Evolutionary conservation across 2,329 filamentous ascomycete species (phyloP).

Genomic region (Epichloe hybrida): DNA sequence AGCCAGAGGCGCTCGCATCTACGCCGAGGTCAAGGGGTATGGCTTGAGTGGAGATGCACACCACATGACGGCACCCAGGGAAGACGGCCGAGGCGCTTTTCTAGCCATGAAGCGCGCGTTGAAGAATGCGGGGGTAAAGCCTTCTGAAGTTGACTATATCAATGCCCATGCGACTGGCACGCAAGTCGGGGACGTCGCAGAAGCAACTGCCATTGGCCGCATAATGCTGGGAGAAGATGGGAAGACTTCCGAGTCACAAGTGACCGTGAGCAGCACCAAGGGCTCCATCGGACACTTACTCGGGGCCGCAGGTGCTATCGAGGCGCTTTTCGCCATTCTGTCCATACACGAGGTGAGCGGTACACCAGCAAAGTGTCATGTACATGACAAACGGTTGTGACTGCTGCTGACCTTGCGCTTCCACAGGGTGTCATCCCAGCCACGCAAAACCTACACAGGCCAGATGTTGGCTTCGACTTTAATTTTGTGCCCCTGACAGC

Average conservation of each 20-base stretch:
- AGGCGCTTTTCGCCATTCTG: slow-evolving; percentile 74
- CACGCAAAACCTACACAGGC: slow-evolving; percentile 65
- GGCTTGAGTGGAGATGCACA: slow-evolving; percentile 82
- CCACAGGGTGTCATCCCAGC: slow-evolving; percentile 64
- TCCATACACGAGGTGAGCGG: slow-evolving; percentile 60
- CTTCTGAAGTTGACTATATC: slow-evolving; percentile 69
- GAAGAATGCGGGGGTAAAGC: slow-evolving; percentile 54
- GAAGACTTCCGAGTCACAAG: slow-evolving; percentile 40
- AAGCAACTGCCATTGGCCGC: slow-evolving; percentile 68
- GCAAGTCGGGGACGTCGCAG: slow-evolving; percentile 70
- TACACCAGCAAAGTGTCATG: neutral
- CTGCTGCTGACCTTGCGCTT: slow-evolving; percentile 9
- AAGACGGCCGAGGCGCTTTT: slow-evolving; percentile 69
- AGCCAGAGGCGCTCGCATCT: slow-evolving; percentile 63
- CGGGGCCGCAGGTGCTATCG: slow-evolving; percentile 80
- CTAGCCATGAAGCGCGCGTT: slow-evolving; percentile 78
- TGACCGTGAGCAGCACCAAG: slow-evolving; percentile 89
- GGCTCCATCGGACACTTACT: slow-evolving; percentile 84
- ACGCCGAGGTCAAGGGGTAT: slow-evolving; percentile 82
- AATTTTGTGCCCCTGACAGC: slow-evolving; percentile 69
- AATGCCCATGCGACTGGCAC: slow-evolving; percentile 95
- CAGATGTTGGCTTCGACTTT: slow-evolving; percentile 57
- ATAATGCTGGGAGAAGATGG: slow-evolving; percentile 66
- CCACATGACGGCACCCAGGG: slow-evolving; percentile 83
- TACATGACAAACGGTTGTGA: no score